Evolutionary conservation across 225 moss, liverwort and hornwort genomes (phyloP).

Genomic region (Asterella californica): DNA sequence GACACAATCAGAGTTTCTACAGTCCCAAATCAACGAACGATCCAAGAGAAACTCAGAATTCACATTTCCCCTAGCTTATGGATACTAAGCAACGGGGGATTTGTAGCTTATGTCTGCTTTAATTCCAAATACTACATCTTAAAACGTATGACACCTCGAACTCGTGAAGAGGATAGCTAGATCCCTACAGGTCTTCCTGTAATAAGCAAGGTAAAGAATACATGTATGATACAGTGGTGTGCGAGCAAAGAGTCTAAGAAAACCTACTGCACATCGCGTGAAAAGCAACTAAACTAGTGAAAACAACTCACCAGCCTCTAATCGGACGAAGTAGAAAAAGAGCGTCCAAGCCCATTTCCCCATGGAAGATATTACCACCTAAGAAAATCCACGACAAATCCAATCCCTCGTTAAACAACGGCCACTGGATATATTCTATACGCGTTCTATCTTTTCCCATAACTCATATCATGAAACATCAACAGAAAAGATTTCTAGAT

Average conservation of each 20-base stretch:
- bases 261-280: not conserved
- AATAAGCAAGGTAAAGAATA: no score
- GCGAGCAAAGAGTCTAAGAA: no score
- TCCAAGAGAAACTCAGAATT: not conserved
- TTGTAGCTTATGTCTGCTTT: not conserved
- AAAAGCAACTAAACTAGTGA: not conserved
- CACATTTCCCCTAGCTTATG: not conserved
- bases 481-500: not conserved
- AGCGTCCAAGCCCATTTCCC: slow-evolving; percentile 81
- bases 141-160: no score
- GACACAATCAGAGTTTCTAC: not conserved
- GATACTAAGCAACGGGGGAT: not conserved
- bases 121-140: not conserved
- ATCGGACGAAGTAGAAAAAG: slow-evolving; percentile 79
- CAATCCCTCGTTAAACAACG: not conserved
- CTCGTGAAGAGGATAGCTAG: no score
- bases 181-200: no score
- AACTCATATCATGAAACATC: no score
- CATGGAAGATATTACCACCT: slow-evolving; percentile 93
- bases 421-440: no score
- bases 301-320: slow-evolving; percentile 66
- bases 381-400: not conserved
- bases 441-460: no score
- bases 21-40: not conserved
- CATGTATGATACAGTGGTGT: no score